Evolutionary conservation across 164 flowering plant genomes (phyloP).

Genomic region (Amborella trichopoda): DNA sequence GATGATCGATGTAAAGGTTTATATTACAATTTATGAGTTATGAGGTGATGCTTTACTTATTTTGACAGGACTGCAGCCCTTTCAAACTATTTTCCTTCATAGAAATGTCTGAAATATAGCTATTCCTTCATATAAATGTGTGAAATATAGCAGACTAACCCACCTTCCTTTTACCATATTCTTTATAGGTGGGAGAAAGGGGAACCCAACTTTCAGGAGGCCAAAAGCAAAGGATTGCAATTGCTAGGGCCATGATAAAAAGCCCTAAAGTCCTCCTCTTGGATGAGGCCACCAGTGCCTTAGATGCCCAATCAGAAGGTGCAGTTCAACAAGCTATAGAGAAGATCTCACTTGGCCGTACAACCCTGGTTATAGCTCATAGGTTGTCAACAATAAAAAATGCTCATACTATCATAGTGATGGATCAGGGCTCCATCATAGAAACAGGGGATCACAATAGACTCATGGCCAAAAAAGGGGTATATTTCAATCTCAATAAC

Average conservation of each 20-base stretch:
- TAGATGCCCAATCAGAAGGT: conserved; percentile 55
- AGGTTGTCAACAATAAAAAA: conserved; percentile 62
- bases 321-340: conserved; percentile 59
- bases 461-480: conserved; percentile 41
- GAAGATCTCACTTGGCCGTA: conserved; percentile 39
- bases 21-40: no score
- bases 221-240: conserved; percentile 70
- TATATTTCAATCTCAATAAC: conserved; percentile 40
- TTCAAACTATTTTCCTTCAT: no score
- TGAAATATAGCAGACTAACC: no score
- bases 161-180: neutral
- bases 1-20: no score
- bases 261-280: conserved; percentile 57
- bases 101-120: no score
- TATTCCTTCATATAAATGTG: no score
- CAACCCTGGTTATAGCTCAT: conserved; percentile 69
- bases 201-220: conserved; percentile 72
- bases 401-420: conserved; percentile 47
- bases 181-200: conserved; percentile 48
- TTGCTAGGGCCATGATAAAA: conserved; percentile 63
- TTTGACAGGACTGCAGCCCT: no score
- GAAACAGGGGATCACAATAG: conserved; percentile 48
- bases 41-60: no score
- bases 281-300: conserved; percentile 77
- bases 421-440: conserved; percentile 40